phyloP scores from a whole-genome alignment of 2,329 filamentous ascomycete genomes.

The Xenosphaeropsis pyriputrescens region DNA sequence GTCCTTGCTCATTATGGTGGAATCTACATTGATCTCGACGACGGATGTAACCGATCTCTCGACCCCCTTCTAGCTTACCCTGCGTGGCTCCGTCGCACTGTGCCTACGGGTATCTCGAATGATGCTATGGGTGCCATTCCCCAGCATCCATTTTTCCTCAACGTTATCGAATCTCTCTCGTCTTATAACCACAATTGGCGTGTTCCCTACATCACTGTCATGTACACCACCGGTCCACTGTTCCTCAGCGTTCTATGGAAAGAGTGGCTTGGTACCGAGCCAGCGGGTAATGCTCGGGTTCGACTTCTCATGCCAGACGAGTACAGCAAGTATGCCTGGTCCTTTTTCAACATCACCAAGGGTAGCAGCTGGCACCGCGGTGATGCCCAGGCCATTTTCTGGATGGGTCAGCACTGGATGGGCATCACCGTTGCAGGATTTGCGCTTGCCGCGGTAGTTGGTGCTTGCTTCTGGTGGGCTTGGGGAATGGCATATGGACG shows the following conservation, averaged over 20 bases:
- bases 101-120: conserved; percentile 68
- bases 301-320: conserved; percentile 56
- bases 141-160: conserved; percentile 60
- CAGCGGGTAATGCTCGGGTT: conserved; percentile 34
- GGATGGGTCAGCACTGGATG: conserved; percentile 28
- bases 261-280: conserved; percentile 46
- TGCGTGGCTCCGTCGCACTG: conserved; percentile 56
- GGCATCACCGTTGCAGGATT: conserved; percentile 20
- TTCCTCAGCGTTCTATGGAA: conserved; percentile 67
- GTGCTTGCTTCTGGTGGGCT: conserved; percentile 11
- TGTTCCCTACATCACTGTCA: conserved; percentile 56
- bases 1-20: conserved; percentile 64
- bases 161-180: conserved; percentile 52
- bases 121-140: conserved; percentile 64
- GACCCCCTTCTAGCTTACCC: conserved; percentile 55
- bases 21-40: conserved; percentile 67
- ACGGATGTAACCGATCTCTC: conserved; percentile 18
- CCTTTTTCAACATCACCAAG: conserved; percentile 45
- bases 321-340: conserved; percentile 54
- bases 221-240: conserved; percentile 64
- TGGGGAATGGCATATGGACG: conserved; percentile 9
- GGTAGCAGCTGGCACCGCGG: conserved; percentile 29
- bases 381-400: conserved; percentile 31
- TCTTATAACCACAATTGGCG: conserved; percentile 54
- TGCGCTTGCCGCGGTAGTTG: conserved; percentile 14